A percentile compares a stretch with the other conserved stretches of the same genome.
Evolutionary conservation across 768 basidiomycete species (phyloP).

Genomic region (Termitomyces heimii): DNA sequence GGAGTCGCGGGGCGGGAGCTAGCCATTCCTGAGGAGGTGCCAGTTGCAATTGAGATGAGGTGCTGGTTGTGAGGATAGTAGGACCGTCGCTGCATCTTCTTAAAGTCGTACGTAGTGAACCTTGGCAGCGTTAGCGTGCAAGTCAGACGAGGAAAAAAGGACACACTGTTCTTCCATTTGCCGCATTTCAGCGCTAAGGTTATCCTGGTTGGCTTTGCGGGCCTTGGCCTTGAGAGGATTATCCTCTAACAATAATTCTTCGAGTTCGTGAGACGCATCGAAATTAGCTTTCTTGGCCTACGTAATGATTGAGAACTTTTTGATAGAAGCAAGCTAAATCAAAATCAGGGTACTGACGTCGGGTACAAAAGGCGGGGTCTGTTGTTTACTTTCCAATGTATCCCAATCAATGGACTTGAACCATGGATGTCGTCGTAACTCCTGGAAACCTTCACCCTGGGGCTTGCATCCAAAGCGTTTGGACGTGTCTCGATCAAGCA

Average conservation of each 20-base stretch:
- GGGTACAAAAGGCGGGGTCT: slow-evolving; percentile 81
- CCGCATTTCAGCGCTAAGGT: slow-evolving; percentile 85
- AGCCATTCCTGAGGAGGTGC: slow-evolving; percentile 63
- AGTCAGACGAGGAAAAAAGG: slow-evolving; percentile 6
- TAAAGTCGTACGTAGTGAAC: slow-evolving; percentile 90
- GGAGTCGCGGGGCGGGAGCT: slow-evolving; percentile 76
- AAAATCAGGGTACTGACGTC: slow-evolving; percentile 58
- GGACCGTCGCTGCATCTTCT: slow-evolving; percentile 84
- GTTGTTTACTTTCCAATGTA: slow-evolving; percentile 69
- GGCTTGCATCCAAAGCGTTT: slow-evolving; percentile 82
- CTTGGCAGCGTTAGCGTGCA: slow-evolving; percentile 29
- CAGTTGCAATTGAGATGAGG: slow-evolving; percentile 65
- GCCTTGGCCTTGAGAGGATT: slow-evolving; percentile 95
- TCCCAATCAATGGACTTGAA: slow-evolving; percentile 89
- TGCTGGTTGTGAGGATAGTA: slow-evolving; percentile 87
- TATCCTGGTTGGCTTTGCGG: slow-evolving; percentile 87
- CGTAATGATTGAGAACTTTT: not conserved
- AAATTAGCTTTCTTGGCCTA: slow-evolving; percentile 99
- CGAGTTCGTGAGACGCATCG: slow-evolving; percentile 96
- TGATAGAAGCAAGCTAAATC: not conserved
- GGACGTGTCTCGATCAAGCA: slow-evolving; percentile 80
- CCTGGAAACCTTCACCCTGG: slow-evolving; percentile 72
- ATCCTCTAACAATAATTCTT: slow-evolving; percentile 92
- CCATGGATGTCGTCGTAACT: slow-evolving; percentile 80
- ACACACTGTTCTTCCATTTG: slow-evolving; percentile 97